Evolutionary conservation across 345 rosid species (phyloP), one percentile per base, ranked within the genome.

Genomic region (Salix suchowensis): DNA sequence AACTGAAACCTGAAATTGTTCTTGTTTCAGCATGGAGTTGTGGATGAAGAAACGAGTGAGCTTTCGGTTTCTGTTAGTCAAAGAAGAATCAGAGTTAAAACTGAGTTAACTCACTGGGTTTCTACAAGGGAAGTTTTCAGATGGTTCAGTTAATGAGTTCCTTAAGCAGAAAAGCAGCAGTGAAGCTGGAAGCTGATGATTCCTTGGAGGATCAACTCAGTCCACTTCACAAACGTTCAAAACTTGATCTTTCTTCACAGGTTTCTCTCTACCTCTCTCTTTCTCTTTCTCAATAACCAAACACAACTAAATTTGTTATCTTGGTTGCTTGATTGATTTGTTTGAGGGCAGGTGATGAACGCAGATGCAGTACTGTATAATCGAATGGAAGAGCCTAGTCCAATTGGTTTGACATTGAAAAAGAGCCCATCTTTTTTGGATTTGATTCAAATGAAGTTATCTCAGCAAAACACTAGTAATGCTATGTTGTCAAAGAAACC

Each of bases 371-470:
- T 13, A 34, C 23, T 40, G 15, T 92, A 87, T 86, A 91, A 90
- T 78, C 94, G 96, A 14, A 91, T 95, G 37, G 96, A 88, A 42
- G 99, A 91, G 85, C 99, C 98, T 1, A 95, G 98, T 74, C 99
- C 98, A 15, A 85, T 93, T 82, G 99, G 99, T 36, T 79, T 95
- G 83, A 88, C 84, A 46, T 88, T 95, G 74, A 90, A 90, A 86
- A 95, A 95, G 90, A 93, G 96, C 78, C 98, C 98, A 11, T 95
- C 99, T 3, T 85, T 96, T 82, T 84, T 93, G 87, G 98, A 96
- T 78, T 86, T 96, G 87, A 92, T 93, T 75, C 98, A 96, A 82
- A 93, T 91, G 94, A 90, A 84, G 77, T 86, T 96, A 32, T 87
- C 99, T 64, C 91, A 93, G 74, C 85, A 82, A 65, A 70, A 70